A percentile compares a stretch with the other conserved stretches of the same genome.
These are phyloP conservation scores for Ophiocordyceps polyrhachis-furcata DNA, from an alignment of 2,329 filamentous ascomycete genomes.

Conservation along the genomic window DNA sequence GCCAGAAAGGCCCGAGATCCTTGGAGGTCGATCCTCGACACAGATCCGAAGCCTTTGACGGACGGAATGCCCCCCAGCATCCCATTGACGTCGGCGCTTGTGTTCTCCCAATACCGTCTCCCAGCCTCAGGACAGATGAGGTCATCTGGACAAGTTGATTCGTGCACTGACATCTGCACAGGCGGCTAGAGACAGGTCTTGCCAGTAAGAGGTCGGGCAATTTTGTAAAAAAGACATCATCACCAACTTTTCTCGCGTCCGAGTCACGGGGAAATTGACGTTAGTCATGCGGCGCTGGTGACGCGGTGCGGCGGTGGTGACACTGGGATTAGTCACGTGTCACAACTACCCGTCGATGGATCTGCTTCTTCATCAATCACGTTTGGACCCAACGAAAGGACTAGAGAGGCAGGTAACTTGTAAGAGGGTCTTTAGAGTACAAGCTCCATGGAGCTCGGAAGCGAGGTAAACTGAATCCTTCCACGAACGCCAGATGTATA, in stretches of 20 bases:
- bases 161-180: background rate
- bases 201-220: background rate
- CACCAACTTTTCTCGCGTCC: background rate
- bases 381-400: background rate
- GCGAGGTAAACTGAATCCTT: background rate
- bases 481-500: background rate
- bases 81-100: slow-evolving; percentile 35
- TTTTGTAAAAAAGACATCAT: background rate
- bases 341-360: background rate
- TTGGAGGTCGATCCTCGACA: slow-evolving; percentile 49
- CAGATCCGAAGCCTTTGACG: slow-evolving; percentile 6
- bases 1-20: slow-evolving; percentile 51
- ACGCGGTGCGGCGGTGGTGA: background rate
- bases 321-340: background rate
- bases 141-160: background rate
- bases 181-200: background rate
- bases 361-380: background rate
- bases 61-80: slow-evolving; percentile 55
- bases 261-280: background rate
- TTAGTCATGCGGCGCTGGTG: background rate
- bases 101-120: slow-evolving; percentile 25
- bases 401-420: too few species aligned
- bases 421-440: background rate
- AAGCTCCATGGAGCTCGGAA: background rate
- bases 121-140: background rate